Percentiles rank a stretch among this genome's conserved stretches.
These are phyloP conservation scores for Reticulascus tulasneorum DNA, from an alignment of 2,329 filamentous ascomycete genomes.

Conservation along the genomic window DNA sequence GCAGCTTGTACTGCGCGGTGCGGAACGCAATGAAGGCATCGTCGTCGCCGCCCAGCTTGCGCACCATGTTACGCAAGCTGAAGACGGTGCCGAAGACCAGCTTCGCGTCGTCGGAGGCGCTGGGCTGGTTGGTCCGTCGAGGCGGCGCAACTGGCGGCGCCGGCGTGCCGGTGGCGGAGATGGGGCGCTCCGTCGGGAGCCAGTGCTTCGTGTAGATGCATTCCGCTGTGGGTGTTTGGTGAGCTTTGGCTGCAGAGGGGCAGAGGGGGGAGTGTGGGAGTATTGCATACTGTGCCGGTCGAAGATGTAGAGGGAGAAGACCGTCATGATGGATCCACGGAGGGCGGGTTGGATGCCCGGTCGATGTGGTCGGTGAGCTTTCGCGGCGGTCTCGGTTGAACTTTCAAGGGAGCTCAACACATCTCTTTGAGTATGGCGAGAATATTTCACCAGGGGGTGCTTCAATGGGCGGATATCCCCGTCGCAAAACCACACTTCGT, in stretches of 20 bases:
- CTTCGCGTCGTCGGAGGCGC: conserved; percentile 78
- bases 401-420: too few species aligned
- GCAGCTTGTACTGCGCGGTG: conserved; percentile 93
- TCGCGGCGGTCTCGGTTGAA: too few species aligned
- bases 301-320: conserved; percentile 99
- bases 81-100: conserved; percentile 97
- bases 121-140: conserved; percentile 9
- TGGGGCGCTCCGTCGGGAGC: conserved; percentile 46
- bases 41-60: conserved; percentile 89
- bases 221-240: conserved; percentile 63
- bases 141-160: conserved; percentile 9
- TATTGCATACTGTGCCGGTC: conserved; percentile 99
- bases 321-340: conserved; percentile 66
- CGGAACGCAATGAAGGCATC: conserved; percentile 94
- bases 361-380: too few species aligned
- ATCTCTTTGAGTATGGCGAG: too few species aligned
- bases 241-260: conserved; percentile 8
- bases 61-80: conserved; percentile 92
- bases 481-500: too few species aligned
- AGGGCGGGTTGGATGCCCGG: conserved; percentile 1
- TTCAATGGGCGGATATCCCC: too few species aligned
- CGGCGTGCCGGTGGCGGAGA: conserved; percentile 18
- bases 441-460: too few species aligned
- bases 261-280: conserved; percentile 28
- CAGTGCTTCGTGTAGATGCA: conserved; percentile 94